Evolutionary conservation across 2,329 filamentous ascomycete genomes (phyloP), one percentile per base, ranked within the genome.

Genomic region (Macrophomina pseudophaseolina): DNA sequence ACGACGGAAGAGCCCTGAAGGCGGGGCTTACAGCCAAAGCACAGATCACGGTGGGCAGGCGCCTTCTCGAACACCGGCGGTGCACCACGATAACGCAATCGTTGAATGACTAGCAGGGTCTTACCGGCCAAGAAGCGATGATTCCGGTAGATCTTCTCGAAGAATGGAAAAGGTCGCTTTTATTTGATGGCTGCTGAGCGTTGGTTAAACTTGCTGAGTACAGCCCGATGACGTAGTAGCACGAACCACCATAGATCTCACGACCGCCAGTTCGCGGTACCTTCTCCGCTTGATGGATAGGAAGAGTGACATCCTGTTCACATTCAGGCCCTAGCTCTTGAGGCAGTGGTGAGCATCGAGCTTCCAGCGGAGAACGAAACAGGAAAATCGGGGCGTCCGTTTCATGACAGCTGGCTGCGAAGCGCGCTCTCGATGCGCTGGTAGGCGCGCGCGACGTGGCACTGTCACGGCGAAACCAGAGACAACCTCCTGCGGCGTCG

Each of bases 401-500:
- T 38, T 40, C 33, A 35, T 33, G 16, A 23, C 23, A 23, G 56
- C 18, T 18, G 53, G 53, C 23, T 28, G 35, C 53, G 35, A 12
- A 44, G 28, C 14, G 40, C 40, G 16, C 6, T 23, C 30, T 33
- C 7, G 7, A 18, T 38, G 32, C 12, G 44, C n/a, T 12, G 56
- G 14, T 49, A 38, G 58, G 42, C 32, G 58, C 42, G 58, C 58
- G 58, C 58, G 58, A 62, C 58, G 58, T 62, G 44, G 28, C 42
- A 48, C 42, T 62, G 42, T 42, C 42, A 33, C 58, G 12, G 16
- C 42, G 16, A 49, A 42, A 49, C 32, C 30, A 28, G 32, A 12
- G 18, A 18, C 16, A 16, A 18, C 18, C 56, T 46, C n/a, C 7
- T 28, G 12, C 12, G 38, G 4, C 16, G 40, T 23, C 40, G 48